Percentiles rank a stretch among this genome's conserved stretches.
Evolutionary conservation across 176 grass and related monocot genomes (phyloP).

Genomic region (Triticum timopheevii): DNA sequence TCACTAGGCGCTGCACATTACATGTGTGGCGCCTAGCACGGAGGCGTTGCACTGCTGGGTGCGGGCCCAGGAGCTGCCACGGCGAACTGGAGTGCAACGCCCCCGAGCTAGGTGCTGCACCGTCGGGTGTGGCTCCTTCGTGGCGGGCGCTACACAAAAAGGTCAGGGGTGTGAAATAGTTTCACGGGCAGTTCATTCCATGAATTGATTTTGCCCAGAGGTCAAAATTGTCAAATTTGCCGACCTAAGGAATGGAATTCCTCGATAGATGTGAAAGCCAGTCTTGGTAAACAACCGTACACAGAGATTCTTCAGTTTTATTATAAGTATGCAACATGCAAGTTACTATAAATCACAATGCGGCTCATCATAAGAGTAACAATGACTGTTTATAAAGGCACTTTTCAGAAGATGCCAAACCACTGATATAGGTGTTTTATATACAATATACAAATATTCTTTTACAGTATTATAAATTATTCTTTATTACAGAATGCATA

Average conservation of each 20-base stretch:
- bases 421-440: not conserved
- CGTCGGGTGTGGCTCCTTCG: no score
- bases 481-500: not conserved
- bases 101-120: no score
- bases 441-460: not conserved
- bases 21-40: no score
- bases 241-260: not conserved
- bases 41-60: no score
- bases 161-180: no score
- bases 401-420: slow-evolving; percentile 18
- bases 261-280: not conserved
- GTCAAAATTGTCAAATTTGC: no score
- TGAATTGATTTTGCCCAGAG: no score
- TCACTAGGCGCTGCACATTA: no score
- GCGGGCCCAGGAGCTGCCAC: no score
- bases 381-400: not conserved
- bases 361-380: not conserved
- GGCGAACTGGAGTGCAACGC: no score
- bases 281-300: not conserved
- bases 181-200: no score
- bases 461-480: not conserved
- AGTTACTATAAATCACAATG: not conserved
- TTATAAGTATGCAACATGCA: not conserved
- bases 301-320: not conserved
- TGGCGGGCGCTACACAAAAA: no score